phyloP scores from a whole-genome alignment of 495 filamentous ascomycete genomes.

The Penicillium daleae region DNA sequence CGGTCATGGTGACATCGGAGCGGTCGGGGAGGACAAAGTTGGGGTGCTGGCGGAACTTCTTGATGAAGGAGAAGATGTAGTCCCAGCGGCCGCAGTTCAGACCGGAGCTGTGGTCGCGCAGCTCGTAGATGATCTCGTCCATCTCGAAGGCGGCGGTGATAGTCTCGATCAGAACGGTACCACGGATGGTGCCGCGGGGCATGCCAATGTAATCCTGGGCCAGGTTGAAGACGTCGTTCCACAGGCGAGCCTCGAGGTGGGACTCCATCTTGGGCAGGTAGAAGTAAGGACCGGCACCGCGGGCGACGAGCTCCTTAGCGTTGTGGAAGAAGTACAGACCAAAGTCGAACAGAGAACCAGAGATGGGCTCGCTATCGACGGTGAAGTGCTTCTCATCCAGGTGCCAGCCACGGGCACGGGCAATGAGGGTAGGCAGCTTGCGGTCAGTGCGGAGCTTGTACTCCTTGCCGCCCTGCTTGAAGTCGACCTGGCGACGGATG shows the following conservation, averaged over 20 bases:
- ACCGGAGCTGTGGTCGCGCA: constrained; percentile 93
- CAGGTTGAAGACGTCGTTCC: constrained; percentile 99
- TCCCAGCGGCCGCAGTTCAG: constrained; percentile 99
- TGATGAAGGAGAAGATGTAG: constrained; percentile 99
- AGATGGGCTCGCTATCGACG: constrained; percentile 93
- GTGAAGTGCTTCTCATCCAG: constrained; percentile 98
- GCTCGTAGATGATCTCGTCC: constrained; percentile 99
- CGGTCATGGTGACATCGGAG: constrained; percentile 92
- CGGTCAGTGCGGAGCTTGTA: constrained; percentile 96
- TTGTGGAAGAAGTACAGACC: constrained; percentile 99
- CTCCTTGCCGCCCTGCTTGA: constrained; percentile 92
- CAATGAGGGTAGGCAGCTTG: constrained; percentile 77
- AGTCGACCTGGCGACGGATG: constrained; percentile 91
- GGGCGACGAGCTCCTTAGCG: constrained; percentile 82
- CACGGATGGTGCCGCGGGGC: constrained; percentile 89
- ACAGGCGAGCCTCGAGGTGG: constrained; percentile 93
- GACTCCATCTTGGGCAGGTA: constrained; percentile 99
- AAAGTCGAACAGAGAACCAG: constrained; percentile 93
- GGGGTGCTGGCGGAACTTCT: constrained; percentile 96
- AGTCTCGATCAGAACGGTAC: constrained; percentile 96
- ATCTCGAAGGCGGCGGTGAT: constrained; percentile 99
- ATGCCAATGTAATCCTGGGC: constrained; percentile 91
- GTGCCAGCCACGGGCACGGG: constrained; percentile 90
- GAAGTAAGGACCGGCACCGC: constrained; percentile 92
- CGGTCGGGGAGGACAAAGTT: constrained; percentile 94